Percentiles rank a stretch among this genome's conserved stretches.
phyloP scores from a whole-genome alignment of 495 filamentous ascomycete species.

The Chaetomidium leptoderma region DNA sequence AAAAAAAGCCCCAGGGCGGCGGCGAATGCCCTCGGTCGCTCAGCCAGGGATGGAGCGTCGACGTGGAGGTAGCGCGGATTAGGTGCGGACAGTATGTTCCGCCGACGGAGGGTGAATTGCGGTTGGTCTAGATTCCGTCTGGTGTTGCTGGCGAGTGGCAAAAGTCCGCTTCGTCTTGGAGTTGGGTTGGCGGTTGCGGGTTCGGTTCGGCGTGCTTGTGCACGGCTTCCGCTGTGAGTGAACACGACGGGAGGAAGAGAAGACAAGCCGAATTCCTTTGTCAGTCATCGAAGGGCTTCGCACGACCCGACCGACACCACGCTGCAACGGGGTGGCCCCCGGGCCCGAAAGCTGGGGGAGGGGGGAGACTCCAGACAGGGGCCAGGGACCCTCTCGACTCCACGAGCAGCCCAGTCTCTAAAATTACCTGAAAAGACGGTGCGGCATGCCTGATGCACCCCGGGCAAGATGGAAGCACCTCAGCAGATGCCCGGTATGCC shows the following conservation, averaged over 20 bases:
- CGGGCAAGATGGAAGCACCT: too few relatives aligned
- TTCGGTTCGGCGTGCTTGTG: slow-evolving; percentile 1
- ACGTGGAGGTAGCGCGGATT: not conserved
- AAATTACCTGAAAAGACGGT: too few relatives aligned
- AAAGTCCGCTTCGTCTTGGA: not conserved
- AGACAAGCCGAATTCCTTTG: slow-evolving; percentile 2
- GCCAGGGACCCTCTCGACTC: not conserved
- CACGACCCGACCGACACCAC: not conserved
- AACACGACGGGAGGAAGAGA: slow-evolving; percentile 1
- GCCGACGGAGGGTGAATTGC: not conserved
- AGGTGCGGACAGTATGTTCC: not conserved
- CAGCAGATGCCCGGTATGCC: too few relatives aligned
- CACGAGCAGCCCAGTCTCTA: too few relatives aligned
- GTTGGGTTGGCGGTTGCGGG: not conserved
- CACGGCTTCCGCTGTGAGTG: not conserved
- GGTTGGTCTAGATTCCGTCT: not conserved
- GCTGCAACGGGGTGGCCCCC: slow-evolving; percentile 4
- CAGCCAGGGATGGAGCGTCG: not conserved
- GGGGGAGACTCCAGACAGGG: slow-evolving; percentile 2
- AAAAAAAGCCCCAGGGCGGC: too few relatives aligned
- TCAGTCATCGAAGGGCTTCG: slow-evolving; percentile 3
- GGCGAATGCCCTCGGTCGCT: not conserved
- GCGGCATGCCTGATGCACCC: too few relatives aligned
- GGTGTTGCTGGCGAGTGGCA: not conserved
- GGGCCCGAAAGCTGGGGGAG: slow-evolving; percentile 11